These are phyloP conservation scores for Neobulgaria alba DNA, from an alignment of 2,329 filamentous ascomycete genomes.

Conservation along the genomic window DNA sequence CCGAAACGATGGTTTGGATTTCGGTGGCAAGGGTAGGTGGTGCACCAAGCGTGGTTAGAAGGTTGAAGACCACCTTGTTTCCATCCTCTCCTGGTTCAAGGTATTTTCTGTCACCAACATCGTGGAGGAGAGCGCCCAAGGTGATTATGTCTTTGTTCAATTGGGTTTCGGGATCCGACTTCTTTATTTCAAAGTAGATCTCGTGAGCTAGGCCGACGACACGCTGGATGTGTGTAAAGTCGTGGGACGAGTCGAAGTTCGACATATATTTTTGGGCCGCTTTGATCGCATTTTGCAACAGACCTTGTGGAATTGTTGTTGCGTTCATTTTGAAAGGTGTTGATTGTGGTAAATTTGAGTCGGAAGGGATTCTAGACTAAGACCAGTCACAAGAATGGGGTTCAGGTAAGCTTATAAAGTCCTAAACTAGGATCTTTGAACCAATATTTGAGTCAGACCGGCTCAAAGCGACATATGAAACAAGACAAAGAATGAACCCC, in stretches of 20 bases:
- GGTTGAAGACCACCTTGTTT: constrained; percentile 43
- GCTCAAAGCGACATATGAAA: too few species aligned
- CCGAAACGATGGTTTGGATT: constrained; percentile 64
- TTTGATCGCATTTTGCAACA: constrained; percentile 4
- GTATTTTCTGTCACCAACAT: constrained; percentile 80
- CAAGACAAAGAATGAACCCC: too few species aligned
- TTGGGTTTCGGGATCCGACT: constrained; percentile 33
- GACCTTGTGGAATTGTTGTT: neutral
- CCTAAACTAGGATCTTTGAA: too few species aligned
- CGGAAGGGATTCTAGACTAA: too few species aligned
- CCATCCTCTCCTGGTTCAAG: constrained; percentile 40
- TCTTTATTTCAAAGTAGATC: constrained; percentile 30
- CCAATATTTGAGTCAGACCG: too few species aligned
- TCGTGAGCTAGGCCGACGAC: constrained; percentile 58
- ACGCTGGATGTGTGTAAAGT: constrained; percentile 74
- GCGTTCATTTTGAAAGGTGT: neutral
- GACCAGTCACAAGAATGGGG: too few species aligned
- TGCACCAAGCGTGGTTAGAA: constrained; percentile 51
- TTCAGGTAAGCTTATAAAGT: too few species aligned
- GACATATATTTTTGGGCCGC: constrained; percentile 7
- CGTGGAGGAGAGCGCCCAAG: constrained; percentile 69
- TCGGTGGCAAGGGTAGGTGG: constrained; percentile 48
- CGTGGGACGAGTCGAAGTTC: constrained; percentile 64
- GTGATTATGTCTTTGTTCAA: constrained; percentile 51
- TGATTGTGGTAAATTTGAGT: too few species aligned